Evolutionary conservation across 768 basidiomycete species (phyloP), one percentile per base, ranked within the genome.

Genomic region (Termitomyces bulborhizus): DNA sequence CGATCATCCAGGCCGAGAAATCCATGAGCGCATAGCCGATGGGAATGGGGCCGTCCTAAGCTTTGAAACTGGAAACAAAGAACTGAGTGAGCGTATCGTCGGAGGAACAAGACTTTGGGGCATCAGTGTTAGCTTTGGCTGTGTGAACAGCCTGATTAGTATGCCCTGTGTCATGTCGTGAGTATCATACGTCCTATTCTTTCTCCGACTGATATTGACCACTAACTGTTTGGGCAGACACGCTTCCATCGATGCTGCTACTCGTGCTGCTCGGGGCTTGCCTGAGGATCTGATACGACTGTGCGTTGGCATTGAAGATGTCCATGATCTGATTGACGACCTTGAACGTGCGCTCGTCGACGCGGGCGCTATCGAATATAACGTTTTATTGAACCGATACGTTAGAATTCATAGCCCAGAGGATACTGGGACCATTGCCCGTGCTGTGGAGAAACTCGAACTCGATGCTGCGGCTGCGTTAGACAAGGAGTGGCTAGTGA

Each of bases 151-250:
- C 65, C 69, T 99, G 69, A 98, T 98, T 72, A 93, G 90, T 60
- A 98, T 99, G 96, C 97, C 97, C 37, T 98, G 97, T 69, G 85
- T 93, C 63, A 98, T 99, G 97, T 97, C 94, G 96, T 98, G 71
- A 74, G 95, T 89, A 51, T 53, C 57, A 26, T 62, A 52, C n/a
- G 16, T n/a, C 26, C 8, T 50, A 55, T 36, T 46, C n/a, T 55
- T 29, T 43, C 21, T 27, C 51, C 34, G 34, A 56, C 41, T 15
- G 36, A 49, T 58, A 51, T 43, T 60, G 53, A 49, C 55, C 48
- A 29, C 63, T 57, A 13, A 50, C 18, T 56, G 51, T 44, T 47
- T 47, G 52, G 53, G 13, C 61, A 96, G 96, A 16, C 97, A 99
- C 69, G 94, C 97, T 24, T 98, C 97, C 39, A 99, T 99, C 61